Base-by-base conservation (phyloP, 1,139 yeast species). In the Lodderomyces parapsilosis region DNA sequence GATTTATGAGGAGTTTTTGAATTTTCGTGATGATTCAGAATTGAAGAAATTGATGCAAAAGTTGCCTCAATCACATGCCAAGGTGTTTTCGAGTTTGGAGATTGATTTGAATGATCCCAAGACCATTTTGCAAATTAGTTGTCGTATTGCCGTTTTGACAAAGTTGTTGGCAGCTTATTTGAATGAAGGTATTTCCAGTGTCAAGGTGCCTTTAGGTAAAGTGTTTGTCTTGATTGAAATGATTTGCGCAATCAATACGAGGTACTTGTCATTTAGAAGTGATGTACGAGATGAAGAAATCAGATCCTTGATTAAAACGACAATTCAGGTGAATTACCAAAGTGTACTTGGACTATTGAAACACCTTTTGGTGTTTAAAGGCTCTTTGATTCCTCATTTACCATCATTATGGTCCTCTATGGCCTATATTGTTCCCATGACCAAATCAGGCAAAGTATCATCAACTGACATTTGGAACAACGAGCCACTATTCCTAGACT, bases 41-140 rank as follows among this genome's bases (percentile, higher is more conserved):
- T 56, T 74, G 36, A 50, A 48, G 36, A 62, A 58, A 4, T 52
- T 73, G 41, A 52, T 76, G 25, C 57, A 62, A 22, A 58, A 58
- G 40, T 51, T 77, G 32, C 72, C 76, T 25, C 45, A 48, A n/a
- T 23, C 38, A 8, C 20, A 28, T 5, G 24, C 9, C 10, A 46
- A 44, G 17, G 11, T 50, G 6, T 49, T 54, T 32, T 30, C 46
- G 20, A 49, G 50, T 47, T 66, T 85, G 49, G 60, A 67, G 13
- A 68, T 86, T 38, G 91, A 86, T 59, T 64, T 83, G 48, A 78
- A 80, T 50, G 68, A 71, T 18, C 79, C 85, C 8, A 54, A 63
- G 17, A 65, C 84, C 3, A 56, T 85, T 8, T 65, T 76, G 45
- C 64, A 69, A 43, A 70, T 85, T 31, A 73, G 81, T 4, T 61